Conservation (phyloP, 495 filamentous ascomycete species). For the Neurospora terricola region DNA sequence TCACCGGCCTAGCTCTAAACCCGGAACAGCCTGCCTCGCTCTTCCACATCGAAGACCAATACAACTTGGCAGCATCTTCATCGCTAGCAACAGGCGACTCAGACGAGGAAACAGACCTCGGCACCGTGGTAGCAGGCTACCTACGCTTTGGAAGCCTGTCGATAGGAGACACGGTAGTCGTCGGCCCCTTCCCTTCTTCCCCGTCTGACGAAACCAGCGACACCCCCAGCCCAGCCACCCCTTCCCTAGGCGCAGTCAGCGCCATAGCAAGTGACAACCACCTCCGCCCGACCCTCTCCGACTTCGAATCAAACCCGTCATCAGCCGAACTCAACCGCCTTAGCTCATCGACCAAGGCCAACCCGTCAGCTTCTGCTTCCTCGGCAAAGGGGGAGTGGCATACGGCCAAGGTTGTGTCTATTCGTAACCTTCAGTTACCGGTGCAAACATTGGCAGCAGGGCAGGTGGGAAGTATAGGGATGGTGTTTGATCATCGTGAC, state of each 20-base stretch:
- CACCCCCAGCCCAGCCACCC: conserved; percentile 19
- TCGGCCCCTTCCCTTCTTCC: conserved; percentile 62
- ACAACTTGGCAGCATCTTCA: conserved; percentile 39
- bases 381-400: conserved; percentile 59
- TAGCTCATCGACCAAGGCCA: conserved; percentile 11
- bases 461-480: conserved; percentile 84
- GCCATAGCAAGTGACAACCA: conserved; percentile 18
- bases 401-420: conserved; percentile 65
- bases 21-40: conserved; percentile 45
- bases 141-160: conserved; percentile 68
- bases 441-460: conserved; percentile 66
- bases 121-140: conserved; percentile 69
- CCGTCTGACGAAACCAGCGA: conserved; percentile 26
- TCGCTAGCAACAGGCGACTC: conserved; percentile 29
- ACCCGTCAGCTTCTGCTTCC: conserved; percentile 32
- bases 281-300: conserved; percentile 20
- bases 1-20: conserved; percentile 32
- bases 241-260: background rate
- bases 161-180: conserved; percentile 64
- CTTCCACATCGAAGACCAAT: conserved; percentile 82
- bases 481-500: conserved; percentile 43
- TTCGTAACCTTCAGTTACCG: conserved; percentile 79
- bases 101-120: conserved; percentile 27
- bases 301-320: conserved; percentile 27
- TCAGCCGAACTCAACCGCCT: conserved; percentile 32